A percentile compares a stretch with the other conserved stretches of the same genome.
phyloP scores from a whole-genome alignment of 257 asterid genomes.

The Knoxia roxburghii region DNA sequence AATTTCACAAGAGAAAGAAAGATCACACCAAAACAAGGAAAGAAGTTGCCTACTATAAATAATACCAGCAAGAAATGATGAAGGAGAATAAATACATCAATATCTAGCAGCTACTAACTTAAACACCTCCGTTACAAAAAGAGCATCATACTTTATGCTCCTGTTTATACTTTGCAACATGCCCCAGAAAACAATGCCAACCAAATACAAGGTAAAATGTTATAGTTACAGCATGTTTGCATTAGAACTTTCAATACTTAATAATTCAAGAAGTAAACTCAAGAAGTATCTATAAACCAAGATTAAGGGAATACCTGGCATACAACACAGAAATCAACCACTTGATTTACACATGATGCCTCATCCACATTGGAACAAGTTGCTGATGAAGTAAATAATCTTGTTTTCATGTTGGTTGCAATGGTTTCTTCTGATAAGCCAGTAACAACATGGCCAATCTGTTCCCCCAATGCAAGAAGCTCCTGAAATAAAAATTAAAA shows the following conservation, averaged over 20 bases:
- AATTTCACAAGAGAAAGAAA: neutral
- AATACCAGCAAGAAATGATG: neutral
- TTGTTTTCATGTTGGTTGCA: conserved; percentile 41
- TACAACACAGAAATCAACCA: conserved; percentile 56
- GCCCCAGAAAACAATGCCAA: neutral
- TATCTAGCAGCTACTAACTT: neutral
- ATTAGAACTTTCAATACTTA: neutral
- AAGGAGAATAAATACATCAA: neutral
- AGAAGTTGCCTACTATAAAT: neutral
- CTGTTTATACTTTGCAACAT: neutral
- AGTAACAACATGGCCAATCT: conserved; percentile 68
- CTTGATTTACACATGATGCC: conserved; percentile 30
- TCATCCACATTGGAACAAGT: conserved; percentile 31
- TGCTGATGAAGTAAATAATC: conserved; percentile 36
- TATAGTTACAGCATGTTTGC: neutral
- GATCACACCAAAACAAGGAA: neutral
- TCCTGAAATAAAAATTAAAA: conserved; percentile 40
- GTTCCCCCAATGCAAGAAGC: conserved; percentile 83
- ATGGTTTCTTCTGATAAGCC: conserved; percentile 59
- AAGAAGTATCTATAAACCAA: neutral
- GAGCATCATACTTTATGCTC: too few relatives aligned
- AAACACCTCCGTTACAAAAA: neutral
- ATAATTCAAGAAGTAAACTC: neutral
- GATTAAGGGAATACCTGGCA: conserved; percentile 55
- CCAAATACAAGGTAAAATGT: neutral